These are phyloP conservation scores for Penicillium sp. DNA, from an alignment of 2,329 filamentous ascomycete species.

Conservation along the genomic window DNA sequence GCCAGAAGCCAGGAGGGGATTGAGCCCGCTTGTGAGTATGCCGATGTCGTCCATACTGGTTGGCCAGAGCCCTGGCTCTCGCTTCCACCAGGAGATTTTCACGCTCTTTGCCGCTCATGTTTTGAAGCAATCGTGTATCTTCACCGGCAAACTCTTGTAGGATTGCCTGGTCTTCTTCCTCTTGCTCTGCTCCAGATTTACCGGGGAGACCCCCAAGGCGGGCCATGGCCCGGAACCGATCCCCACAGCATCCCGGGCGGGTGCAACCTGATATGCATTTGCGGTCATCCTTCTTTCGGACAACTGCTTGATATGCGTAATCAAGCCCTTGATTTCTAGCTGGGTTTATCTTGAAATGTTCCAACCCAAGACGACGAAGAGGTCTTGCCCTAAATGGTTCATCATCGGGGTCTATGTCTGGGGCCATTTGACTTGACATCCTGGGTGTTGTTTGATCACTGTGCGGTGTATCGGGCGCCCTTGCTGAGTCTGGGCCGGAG, in stretches of 20 bases:
- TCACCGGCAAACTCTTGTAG: constrained; percentile 58
- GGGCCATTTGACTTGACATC: constrained; percentile 4
- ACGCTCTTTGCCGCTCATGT: constrained; percentile 61
- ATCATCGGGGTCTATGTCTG: constrained; percentile 28
- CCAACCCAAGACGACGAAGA: constrained; percentile 57
- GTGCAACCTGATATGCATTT: constrained; percentile 72
- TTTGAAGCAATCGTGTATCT: constrained; percentile 33
- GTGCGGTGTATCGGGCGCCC: not conserved
- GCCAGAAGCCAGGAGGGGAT: constrained; percentile 88
- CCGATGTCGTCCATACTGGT: constrained; percentile 74
- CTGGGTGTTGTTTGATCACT: not conserved
- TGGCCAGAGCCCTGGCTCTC: constrained; percentile 69
- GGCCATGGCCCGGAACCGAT: constrained; percentile 67
- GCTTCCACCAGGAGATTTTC: constrained; percentile 72
- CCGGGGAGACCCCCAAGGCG: constrained; percentile 37
- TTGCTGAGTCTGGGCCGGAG: not conserved
- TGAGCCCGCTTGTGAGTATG: constrained; percentile 68
- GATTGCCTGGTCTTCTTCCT: constrained; percentile 29
- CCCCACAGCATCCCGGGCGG: constrained; percentile 73
- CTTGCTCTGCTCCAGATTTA: constrained; percentile 15
- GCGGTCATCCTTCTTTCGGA: constrained; percentile 68
- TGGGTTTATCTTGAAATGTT: constrained; percentile 83
- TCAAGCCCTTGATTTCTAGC: constrained; percentile 67
- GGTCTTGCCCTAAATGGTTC: constrained; percentile 59
- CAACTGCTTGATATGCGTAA: constrained; percentile 72